Base-by-base conservation (phyloP, 768 basidiomycete genomes). In the Mycena maculata region DNA sequence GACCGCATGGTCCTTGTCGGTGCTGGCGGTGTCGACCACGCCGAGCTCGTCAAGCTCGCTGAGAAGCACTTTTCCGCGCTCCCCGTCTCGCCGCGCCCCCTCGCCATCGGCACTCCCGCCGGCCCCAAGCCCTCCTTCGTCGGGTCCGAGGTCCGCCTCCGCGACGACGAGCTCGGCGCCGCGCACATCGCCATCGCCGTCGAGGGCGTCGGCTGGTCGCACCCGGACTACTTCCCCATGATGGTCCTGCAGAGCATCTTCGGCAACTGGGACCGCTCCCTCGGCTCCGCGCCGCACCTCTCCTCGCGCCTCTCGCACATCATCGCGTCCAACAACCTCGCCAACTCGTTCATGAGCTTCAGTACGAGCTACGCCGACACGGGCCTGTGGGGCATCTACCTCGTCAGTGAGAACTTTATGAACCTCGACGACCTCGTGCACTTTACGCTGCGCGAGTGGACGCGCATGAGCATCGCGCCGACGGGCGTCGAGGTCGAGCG, bases 1-100 rank as follows among this genome's bases (percentile, higher is more conserved):
- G 97, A 99, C 84, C 94, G 97, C 67, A 99, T 99, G 95, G 96
- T 98, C 67, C 92, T 99, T 67, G 97, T 98, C 72, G 98, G 97
- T 63, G 90, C 97, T 55, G 98, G 98, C 63, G 97, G 96, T 70
- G 92, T 99, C 70, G 91, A 96, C 71, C 98, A 99, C 81, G 82
- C 84, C 18, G 91, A 94, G 71, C 92, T 99, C 65, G 95, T 98
- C 80, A 92, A 95, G 79, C 92, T 98, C 64, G 98, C 98, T 55
- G 91, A 96, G 81, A 90, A 94, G 80, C 90, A 98, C 80, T 98
- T 99, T 78, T 90, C 94, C 65, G 81, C 87, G 38, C 91, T 99
- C 69, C 95, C 96, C 69, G 87, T 92, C 57, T 98, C 97, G 18
- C 68, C 90, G 58, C 91, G 90, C 76, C 97, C 97, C 69, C 92